Evolutionary conservation across 257 asterid genomes (phyloP), one percentile per base, ranked within the genome.

Genomic region (Fraxinus cuspidata): DNA sequence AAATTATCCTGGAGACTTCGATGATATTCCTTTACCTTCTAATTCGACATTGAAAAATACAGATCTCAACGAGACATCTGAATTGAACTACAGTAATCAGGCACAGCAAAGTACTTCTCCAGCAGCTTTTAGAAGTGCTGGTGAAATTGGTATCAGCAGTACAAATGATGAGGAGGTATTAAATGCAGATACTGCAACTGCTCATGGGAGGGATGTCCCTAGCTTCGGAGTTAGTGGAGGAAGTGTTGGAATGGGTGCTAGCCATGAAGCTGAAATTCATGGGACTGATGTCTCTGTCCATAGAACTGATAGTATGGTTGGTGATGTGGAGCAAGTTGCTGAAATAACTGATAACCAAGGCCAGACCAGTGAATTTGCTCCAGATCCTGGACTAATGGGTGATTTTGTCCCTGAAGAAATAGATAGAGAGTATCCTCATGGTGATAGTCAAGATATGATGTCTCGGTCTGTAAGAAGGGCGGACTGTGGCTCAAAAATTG

Each of bases 251-350:
- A 93, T 96, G 98, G 99, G 99, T 81, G 99, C 99, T 65, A 93
- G 99, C 89, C 98, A 96, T 89, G 99, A 96, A 91, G 99, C 99
- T 85, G 99, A 96, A 85, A 93, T 96, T 76, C 98, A 96, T 70
- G 98, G 99, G 63, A 83, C 83, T 68, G 94, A 83, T 81, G 91
- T 90, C 70, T 90, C 92, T 82, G 80, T 92, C 74, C 88, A 92
- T 66, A 88, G 99, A 90, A 82, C 90, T 53, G 95, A 92, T 82
- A 93, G 97, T 73, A 87, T 89, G 47, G 91, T 89, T 27, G 98
- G 97, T 83, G 98, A 93, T 80, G 96, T 88, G 38, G 99, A 96
- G 77, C 96, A 90, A 51, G 60, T 92, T 80, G 94, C 95, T 87
- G 99, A 96, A 85, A 77, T 93, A 67, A 93, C 97, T 34, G 98